Percentiles rank a stretch among this genome's conserved stretches.
Evolutionary conservation across 176 grass and related monocot genomes (phyloP).

Genomic region (Themeda triandra): DNA sequence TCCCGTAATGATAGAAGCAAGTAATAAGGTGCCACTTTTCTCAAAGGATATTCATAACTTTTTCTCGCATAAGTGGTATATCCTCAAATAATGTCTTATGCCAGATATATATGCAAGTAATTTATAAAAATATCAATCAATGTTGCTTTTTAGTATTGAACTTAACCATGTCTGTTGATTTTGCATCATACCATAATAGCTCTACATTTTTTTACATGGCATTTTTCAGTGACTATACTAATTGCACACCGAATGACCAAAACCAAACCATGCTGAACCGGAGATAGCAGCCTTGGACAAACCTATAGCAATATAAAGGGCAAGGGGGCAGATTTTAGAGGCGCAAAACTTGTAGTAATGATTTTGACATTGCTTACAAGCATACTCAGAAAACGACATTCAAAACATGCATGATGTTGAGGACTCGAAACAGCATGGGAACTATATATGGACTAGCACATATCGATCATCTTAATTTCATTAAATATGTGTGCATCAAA

Average conservation of each 20-base stretch:
- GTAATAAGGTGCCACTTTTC: not conserved
- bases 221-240: too few relatives aligned
- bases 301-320: too few relatives aligned
- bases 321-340: too few relatives aligned
- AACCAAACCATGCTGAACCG: not conserved
- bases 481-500: not conserved
- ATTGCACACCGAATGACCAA: not conserved
- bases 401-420: not conserved
- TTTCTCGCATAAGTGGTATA: not conserved
- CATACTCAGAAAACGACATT: not conserved
- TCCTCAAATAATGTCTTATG: too few relatives aligned
- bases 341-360: not conserved
- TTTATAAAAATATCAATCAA: not conserved
- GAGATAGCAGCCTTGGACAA: not conserved
- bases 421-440: not conserved
- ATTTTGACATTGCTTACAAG: not conserved
- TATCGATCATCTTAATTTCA: too few relatives aligned
- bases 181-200: too few relatives aligned
- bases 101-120: not conserved
- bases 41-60: not conserved
- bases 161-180: not conserved
- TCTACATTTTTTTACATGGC: too few relatives aligned
- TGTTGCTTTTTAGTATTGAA: not conserved
- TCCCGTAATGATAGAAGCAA: not conserved
- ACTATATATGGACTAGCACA: not conserved